Percentiles rank a stretch among this genome's conserved stretches.
Conservation (phyloP, 2,329 filamentous ascomycete species). For the Penicillium sp. region DNA sequence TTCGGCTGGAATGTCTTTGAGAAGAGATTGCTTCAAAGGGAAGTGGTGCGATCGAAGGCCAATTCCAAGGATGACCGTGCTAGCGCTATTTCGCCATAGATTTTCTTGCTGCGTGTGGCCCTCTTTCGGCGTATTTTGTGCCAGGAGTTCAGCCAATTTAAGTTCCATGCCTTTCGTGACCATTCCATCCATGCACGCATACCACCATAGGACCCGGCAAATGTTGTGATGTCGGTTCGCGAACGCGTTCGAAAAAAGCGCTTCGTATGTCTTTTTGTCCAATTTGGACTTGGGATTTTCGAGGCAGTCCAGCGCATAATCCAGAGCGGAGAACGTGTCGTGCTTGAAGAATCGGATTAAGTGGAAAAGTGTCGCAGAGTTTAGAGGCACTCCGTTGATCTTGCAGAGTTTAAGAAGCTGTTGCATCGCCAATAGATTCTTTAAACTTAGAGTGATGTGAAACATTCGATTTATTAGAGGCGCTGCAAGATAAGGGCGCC, state of each 20-base stretch:
- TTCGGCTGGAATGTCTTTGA: constrained; percentile 30
- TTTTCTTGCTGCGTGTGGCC: constrained; percentile 17
- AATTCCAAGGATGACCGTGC: constrained; percentile 42
- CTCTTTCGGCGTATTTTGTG: constrained; percentile 26
- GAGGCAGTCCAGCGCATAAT: constrained; percentile 30
- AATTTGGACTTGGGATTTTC: constrained; percentile 23
- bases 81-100: constrained; percentile 32
- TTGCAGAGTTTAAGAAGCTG: constrained; percentile 39
- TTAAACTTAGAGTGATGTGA: constrained; percentile 31
- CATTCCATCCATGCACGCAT: constrained; percentile 47
- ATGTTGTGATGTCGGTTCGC: constrained; percentile 45
- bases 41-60: constrained; percentile 25
- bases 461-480: constrained; percentile 46
- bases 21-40: constrained; percentile 17
- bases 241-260: constrained; percentile 51
- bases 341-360: constrained; percentile 33
- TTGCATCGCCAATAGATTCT: constrained; percentile 32
- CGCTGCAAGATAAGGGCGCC: constrained; percentile 43
- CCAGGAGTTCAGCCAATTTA: constrained; percentile 37
- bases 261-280: constrained; percentile 35
- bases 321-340: constrained; percentile 31
- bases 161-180: constrained; percentile 42
- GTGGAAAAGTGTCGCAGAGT: constrained; percentile 35
- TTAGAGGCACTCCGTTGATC: constrained; percentile 32
- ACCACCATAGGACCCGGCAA: constrained; percentile 53